Evolutionary conservation across 768 basidiomycete genomes (phyloP).

Genomic region (Hortiboletus campestris): DNA sequence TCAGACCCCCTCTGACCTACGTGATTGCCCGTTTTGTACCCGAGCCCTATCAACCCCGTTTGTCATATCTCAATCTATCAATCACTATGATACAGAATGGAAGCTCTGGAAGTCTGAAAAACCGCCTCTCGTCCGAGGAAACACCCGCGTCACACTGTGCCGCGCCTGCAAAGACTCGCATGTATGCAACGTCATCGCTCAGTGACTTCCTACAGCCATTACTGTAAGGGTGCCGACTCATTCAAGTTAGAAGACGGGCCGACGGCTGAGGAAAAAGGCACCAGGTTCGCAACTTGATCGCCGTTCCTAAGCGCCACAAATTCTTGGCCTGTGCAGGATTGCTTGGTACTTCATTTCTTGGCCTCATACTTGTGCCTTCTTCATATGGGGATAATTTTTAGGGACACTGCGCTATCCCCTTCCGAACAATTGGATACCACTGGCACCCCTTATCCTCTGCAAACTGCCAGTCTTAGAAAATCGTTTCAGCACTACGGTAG

Average conservation of each 20-base stretch:
- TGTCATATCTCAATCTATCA: slow-evolving; percentile 2
- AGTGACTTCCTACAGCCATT: no score
- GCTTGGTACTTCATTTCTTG: slow-evolving; percentile 3
- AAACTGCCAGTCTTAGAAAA: no score
- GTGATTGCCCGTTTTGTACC: neutral
- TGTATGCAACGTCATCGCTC: neutral
- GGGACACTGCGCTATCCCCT: no score
- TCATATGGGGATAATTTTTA: neutral
- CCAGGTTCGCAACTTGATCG: neutral
- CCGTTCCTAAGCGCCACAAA: neutral
- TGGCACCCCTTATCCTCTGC: neutral
- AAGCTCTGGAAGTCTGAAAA: neutral
- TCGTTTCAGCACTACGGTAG: neutral
- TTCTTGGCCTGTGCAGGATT: neutral
- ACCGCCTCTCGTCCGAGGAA: slow-evolving; percentile 9
- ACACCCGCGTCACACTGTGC: no score
- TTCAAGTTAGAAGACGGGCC: neutral
- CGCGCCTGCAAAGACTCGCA: neutral
- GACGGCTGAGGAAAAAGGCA: neutral
- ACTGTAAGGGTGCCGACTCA: no score
- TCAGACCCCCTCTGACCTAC: neutral
- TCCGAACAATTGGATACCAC: neutral
- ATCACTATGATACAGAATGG: slow-evolving; percentile 1
- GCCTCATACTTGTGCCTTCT: neutral
- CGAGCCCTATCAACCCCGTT: neutral